Conservation (phyloP, 2,329 filamentous ascomycete genomes). For the Phoma sp. region DNA sequence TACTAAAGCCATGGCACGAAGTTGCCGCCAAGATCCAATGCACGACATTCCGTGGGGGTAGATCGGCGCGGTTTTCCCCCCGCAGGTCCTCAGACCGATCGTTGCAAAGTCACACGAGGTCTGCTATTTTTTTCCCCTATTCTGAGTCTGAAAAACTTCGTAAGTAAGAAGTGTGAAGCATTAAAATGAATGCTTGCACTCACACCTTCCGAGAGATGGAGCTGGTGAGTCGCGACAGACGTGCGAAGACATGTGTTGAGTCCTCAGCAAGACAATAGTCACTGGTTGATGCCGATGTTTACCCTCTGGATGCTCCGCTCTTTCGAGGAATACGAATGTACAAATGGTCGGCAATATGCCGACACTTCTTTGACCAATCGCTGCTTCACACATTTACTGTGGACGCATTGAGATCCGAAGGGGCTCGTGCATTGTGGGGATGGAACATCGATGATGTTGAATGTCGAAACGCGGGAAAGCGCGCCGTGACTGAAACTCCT, state of each 20-base stretch:
- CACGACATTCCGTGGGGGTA: slow-evolving; percentile 4
- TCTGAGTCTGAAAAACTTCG: no score
- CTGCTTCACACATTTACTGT: slow-evolving; percentile 22
- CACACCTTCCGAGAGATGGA: no score
- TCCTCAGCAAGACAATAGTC: no score
- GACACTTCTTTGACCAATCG: background rate
- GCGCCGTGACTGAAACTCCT: slow-evolving; percentile 9
- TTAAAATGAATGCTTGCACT: no score
- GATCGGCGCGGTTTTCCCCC: slow-evolving; percentile 8
- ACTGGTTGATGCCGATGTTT: no score
- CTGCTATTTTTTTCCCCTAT: background rate
- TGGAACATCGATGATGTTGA: slow-evolving; percentile 6
- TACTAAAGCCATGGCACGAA: slow-evolving; percentile 14
- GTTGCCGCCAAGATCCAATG: slow-evolving; percentile 24
- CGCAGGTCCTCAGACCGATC: slow-evolving; percentile 1
- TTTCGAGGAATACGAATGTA: no score
- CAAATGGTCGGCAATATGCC: no score
- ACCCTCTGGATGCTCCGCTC: no score
- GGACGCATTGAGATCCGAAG: slow-evolving; percentile 5
- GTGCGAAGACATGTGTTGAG: no score
- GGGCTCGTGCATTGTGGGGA: slow-evolving; percentile 16
- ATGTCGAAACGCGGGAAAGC: background rate
- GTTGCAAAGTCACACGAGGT: background rate
- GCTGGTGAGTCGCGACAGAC: no score
- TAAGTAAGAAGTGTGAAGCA: no score